Evolutionary conservation across 1,284 basidiomycete genomes (phyloP).

Genomic region (Schizophyllum commune): DNA sequence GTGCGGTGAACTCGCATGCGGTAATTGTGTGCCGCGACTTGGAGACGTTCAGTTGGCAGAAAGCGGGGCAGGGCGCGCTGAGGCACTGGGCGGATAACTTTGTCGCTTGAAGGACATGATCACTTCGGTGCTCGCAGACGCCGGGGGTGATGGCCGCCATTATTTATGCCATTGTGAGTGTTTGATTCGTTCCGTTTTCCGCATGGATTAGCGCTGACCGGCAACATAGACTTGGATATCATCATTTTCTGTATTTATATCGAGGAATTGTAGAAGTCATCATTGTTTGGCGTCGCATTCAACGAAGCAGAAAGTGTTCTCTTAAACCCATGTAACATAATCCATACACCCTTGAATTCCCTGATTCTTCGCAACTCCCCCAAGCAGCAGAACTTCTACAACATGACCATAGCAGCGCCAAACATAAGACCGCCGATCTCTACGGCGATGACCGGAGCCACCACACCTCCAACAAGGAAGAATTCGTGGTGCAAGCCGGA

Average conservation of each 20-base stretch:
- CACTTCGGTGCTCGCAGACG: not conserved
- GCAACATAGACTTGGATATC: too few relatives aligned
- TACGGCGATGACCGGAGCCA: not conserved
- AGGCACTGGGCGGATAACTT: constrained; percentile 67
- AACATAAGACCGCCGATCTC: not conserved
- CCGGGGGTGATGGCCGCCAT: too few relatives aligned
- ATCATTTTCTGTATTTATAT: too few relatives aligned
- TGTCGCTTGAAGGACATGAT: constrained; percentile 9
- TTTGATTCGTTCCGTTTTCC: too few relatives aligned
- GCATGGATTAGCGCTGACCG: too few relatives aligned
- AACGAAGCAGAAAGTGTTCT: too few relatives aligned
- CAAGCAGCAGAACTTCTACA: not conserved
- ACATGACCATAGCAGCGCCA: not conserved
- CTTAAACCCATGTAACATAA: too few relatives aligned
- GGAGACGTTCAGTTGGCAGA: constrained; percentile 47
- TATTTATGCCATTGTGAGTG: too few relatives aligned
- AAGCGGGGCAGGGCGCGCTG: constrained; percentile 53
- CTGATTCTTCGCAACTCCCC: not conserved
- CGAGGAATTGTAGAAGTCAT: too few relatives aligned
- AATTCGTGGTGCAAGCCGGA: not conserved
- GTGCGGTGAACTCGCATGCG: constrained; percentile 57
- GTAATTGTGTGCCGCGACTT: constrained; percentile 62
- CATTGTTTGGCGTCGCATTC: too few relatives aligned
- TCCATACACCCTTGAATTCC: too few relatives aligned
- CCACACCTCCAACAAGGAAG: not conserved